phyloP scores from a whole-genome alignment of 352 stramenopile genomes.

The Pelagophyceae sp. region DNA sequence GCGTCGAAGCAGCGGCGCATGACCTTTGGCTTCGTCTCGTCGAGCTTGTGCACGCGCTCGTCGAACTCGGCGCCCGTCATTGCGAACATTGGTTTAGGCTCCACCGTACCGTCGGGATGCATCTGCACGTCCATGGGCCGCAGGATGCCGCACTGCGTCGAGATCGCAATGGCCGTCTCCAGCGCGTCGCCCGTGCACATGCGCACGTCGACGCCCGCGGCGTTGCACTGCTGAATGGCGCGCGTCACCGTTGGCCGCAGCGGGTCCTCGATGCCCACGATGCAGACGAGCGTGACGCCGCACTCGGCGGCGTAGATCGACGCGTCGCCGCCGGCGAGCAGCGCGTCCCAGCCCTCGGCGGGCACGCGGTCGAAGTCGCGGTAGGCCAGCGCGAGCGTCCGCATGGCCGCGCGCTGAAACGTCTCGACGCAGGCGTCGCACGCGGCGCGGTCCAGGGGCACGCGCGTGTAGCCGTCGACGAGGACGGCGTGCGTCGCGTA shows the following conservation, averaged over 20 bases:
- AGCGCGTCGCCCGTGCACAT: constrained; percentile 99
- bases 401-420: constrained; percentile 30
- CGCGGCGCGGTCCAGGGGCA: constrained; percentile 29
- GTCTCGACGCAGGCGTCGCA: constrained; percentile 46
- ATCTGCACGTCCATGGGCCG: constrained; percentile 28
- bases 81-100: constrained; percentile 23
- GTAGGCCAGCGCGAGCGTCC: constrained; percentile 54
- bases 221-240: constrained; percentile 81
- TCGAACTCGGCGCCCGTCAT: constrained; percentile 30
- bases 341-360: constrained; percentile 37
- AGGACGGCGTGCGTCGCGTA: constrained; percentile 37
- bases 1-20: constrained; percentile 21
- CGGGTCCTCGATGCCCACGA: constrained; percentile 93
- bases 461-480: constrained; percentile 5
- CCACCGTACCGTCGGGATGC: not conserved
- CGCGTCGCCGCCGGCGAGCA: constrained; percentile 28
- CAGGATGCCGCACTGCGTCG: constrained; percentile 88
- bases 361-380: constrained; percentile 47
- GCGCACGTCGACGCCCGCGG: constrained; percentile 92
- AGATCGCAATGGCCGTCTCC: constrained; percentile 90
- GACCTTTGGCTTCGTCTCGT: constrained; percentile 20
- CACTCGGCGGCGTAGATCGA: constrained; percentile 38
- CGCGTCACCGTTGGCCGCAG: constrained; percentile 82
- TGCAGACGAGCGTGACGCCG: constrained; percentile 64
- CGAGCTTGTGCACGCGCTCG: constrained; percentile 17